These are phyloP conservation scores for Naganishia sp. DNA, from an alignment of 1,284 basidiomycete species.

Conservation along the genomic window DNA sequence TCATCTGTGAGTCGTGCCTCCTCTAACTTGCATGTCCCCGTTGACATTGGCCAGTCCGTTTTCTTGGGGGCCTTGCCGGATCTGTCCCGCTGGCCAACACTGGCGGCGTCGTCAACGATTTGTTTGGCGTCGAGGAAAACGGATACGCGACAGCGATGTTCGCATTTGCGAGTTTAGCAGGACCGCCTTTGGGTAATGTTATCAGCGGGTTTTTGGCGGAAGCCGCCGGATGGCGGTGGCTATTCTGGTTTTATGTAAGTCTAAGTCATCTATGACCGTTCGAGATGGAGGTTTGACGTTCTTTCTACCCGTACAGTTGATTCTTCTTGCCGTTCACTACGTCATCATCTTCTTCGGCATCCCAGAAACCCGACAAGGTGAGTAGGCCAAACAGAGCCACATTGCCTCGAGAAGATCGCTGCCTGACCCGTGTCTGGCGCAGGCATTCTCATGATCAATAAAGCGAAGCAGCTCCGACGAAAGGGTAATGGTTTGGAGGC, in stretches of 20 bases:
- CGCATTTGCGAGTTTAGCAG: conserved; percentile 48
- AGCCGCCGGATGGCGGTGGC: conserved; percentile 53
- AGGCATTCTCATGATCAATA: conserved; percentile 12
- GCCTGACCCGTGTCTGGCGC: too few relatives aligned
- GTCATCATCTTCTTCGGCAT: conserved; percentile 20
- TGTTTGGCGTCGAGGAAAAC: conserved; percentile 53
- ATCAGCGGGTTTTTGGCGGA: conserved; percentile 52
- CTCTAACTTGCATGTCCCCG: background rate
- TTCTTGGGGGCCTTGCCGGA: conserved; percentile 54
- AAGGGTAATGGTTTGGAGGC: conserved; percentile 10
- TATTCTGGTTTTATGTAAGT: conserved; percentile 56
- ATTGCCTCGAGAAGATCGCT: background rate
- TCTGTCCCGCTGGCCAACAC: conserved; percentile 56
- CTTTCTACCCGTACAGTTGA: conserved; percentile 10
- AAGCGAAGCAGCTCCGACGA: conserved; percentile 21
- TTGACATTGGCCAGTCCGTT: background rate
- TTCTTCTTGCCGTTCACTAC: conserved; percentile 17
- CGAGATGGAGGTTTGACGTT: conserved; percentile 8
- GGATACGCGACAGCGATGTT: conserved; percentile 56
- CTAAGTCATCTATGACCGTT: conserved; percentile 43
- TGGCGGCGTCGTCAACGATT: conserved; percentile 56
- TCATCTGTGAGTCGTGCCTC: conserved; percentile 3
- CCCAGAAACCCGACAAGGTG: conserved; percentile 17
- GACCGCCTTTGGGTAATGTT: conserved; percentile 54
- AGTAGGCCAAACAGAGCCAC: background rate